These are phyloP conservation scores for Pichia sp. DNA, from an alignment of 1,139 yeast genomes.

Conservation along the genomic window DNA sequence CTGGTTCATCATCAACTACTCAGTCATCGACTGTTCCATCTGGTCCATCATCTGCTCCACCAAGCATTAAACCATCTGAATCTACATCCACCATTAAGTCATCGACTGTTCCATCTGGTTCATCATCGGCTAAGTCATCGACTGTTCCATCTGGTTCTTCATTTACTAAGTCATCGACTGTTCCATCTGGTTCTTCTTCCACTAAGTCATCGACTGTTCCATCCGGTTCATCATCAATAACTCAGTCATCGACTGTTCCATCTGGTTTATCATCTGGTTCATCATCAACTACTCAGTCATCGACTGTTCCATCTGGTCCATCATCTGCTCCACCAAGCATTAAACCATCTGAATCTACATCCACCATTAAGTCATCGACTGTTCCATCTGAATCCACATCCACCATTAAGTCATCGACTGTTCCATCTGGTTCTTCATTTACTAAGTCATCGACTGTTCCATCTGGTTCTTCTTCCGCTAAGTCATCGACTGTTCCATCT, in stretches of 20 bases:
- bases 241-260: no score
- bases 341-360: no score
- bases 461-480: no score
- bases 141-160: background rate
- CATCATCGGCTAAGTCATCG: background rate
- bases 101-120: background rate
- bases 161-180: background rate
- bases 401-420: background rate
- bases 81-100: background rate
- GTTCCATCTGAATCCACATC: background rate
- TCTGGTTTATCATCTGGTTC: background rate
- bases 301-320: background rate
- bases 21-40: background rate
- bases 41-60: background rate
- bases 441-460: background rate
- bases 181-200: conserved; percentile 1
- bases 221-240: no score
- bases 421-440: background rate
- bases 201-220: no score
- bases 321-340: background rate
- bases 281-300: background rate
- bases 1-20: no score
- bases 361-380: background rate
- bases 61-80: no score
- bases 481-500: no score